phyloP scores from a whole-genome alignment of 1,284 basidiomycete species.

The Entoloma clypeatum region DNA sequence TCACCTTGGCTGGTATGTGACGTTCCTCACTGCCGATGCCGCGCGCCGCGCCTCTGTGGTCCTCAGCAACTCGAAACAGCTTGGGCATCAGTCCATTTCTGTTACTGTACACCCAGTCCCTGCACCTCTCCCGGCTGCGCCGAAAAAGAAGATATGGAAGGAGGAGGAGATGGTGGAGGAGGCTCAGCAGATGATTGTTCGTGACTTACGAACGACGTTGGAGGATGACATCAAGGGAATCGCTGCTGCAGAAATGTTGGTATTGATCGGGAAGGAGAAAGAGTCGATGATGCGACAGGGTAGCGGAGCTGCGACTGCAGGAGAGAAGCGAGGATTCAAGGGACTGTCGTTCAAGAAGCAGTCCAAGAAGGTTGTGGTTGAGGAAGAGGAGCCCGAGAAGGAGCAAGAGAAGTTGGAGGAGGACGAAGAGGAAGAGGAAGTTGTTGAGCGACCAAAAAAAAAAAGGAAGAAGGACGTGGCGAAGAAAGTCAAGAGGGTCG shows the following conservation, averaged over 20 bases:
- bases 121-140: slow-evolving; percentile 31
- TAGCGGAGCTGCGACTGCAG: slow-evolving; percentile 21
- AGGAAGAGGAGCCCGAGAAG: slow-evolving; percentile 26
- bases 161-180: slow-evolving; percentile 57
- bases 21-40: slow-evolving; percentile 54
- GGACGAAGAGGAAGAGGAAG: slow-evolving; percentile 33
- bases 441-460: slow-evolving; percentile 31
- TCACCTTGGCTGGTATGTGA: slow-evolving; percentile 64
- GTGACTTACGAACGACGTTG: slow-evolving; percentile 58
- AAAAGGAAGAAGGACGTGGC: slow-evolving; percentile 31
- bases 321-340: slow-evolving; percentile 49
- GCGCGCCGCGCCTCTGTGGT: slow-evolving; percentile 62
- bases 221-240: slow-evolving; percentile 70
- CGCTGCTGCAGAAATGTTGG: slow-evolving; percentile 53
- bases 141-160: slow-evolving; percentile 46
- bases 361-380: slow-evolving; percentile 22
- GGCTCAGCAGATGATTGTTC: slow-evolving; percentile 58
- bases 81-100: slow-evolving; percentile 58
- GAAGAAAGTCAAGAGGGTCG: slow-evolving; percentile 31
- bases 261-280: slow-evolving; percentile 49
- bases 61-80: slow-evolving; percentile 47
- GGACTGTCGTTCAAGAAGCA: slow-evolving; percentile 68
- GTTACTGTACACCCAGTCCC: slow-evolving; percentile 56
- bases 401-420: slow-evolving; percentile 30
- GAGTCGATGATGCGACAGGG: slow-evolving; percentile 30